Base-by-base conservation (phyloP, 805 yeast species). In the Ogataea henricii region DNA sequence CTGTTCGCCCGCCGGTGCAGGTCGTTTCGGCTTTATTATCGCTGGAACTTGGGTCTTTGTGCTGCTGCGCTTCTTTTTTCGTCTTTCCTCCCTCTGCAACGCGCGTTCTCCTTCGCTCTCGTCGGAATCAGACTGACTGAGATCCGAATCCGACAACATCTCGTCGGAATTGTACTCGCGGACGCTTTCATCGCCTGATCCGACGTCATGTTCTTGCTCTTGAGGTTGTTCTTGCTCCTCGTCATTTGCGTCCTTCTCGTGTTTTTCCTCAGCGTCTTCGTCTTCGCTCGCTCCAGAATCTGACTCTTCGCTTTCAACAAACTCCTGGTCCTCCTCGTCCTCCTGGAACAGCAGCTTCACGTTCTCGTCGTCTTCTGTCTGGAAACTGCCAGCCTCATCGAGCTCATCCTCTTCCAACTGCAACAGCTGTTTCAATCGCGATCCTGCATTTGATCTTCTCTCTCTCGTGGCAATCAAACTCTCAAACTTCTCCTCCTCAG, bases 361-460 rank as follows among this genome's bases (percentile, higher is more conserved):
- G 44, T 85, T 82, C 55, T 85, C 90, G 52, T 88, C 95, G 36
- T 87, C 96, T 36, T 88, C 89, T 5, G 54, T 65, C 30, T 33
- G 59, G 26, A 54, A 52, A 39, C 25, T 26, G 34, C 46, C 56
- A 27, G 40, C 56, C 10, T 43, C 48, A 13, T 55, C 63, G 5
- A 45, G 47, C 27, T 60, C 60, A 3, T 72, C 74, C 13, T 70
- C 87, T 56, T 84, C 96, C 23, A 87, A 76, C 49, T 82, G 86
- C 16, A 94, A 70, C 50, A 94, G 74, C 47, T 82, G 81, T 58
- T 81, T 80, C 63, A 94, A 72, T 46, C 94, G 74, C 44, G 88
- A 85, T 13, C 99, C 99, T 1, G 99, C 99, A 68, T 92, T 94
- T 37, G 89, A 67, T 46, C 99, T 80, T 54, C 89, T 74, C 51